Conservation (phyloP, 1,284 basidiomycete species). For the Somion occarium region DNA sequence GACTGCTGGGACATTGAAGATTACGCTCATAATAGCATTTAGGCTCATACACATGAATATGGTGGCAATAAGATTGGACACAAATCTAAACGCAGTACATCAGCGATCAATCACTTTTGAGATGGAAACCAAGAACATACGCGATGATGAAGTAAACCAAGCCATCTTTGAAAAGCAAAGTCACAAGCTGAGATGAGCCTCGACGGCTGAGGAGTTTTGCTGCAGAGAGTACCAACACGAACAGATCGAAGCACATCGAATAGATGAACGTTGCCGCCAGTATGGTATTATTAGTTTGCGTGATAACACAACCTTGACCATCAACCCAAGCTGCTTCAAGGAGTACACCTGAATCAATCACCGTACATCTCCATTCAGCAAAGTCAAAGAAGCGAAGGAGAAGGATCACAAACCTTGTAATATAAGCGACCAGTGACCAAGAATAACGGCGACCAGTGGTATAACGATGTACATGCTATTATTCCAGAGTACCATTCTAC, state of each 20-base stretch:
- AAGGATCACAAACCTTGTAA: slow-evolving; percentile 47
- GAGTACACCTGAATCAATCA: slow-evolving; percentile 41
- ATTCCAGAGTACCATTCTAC: slow-evolving; percentile 2
- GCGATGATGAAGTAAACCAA: slow-evolving; percentile 30
- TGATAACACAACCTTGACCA: slow-evolving; percentile 43
- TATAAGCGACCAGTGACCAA: slow-evolving; percentile 70
- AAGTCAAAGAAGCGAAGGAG: neutral
- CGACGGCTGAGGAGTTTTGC: slow-evolving; percentile 30
- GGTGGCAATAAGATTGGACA: neutral
- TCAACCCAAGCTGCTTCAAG: slow-evolving; percentile 50
- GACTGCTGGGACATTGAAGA: slow-evolving; percentile 30
- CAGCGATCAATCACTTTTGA: too few species aligned
- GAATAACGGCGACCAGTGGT: slow-evolving; percentile 48
- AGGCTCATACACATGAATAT: slow-evolving; percentile 28
- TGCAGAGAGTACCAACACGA: slow-evolving; percentile 54
- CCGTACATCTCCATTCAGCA: neutral
- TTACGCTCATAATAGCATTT: slow-evolving; percentile 29
- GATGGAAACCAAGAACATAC: too few species aligned
- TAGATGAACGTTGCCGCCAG: slow-evolving; percentile 68
- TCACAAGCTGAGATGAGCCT: slow-evolving; percentile 19
- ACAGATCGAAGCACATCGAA: slow-evolving; percentile 67
- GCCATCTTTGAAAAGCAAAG: slow-evolving; percentile 27
- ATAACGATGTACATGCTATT: neutral
- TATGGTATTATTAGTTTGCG: slow-evolving; percentile 47
- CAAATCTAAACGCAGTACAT: too few species aligned